Conservation (phyloP, 176 grass and related monocot genomes). For the Thinopyrum elongatum region DNA sequence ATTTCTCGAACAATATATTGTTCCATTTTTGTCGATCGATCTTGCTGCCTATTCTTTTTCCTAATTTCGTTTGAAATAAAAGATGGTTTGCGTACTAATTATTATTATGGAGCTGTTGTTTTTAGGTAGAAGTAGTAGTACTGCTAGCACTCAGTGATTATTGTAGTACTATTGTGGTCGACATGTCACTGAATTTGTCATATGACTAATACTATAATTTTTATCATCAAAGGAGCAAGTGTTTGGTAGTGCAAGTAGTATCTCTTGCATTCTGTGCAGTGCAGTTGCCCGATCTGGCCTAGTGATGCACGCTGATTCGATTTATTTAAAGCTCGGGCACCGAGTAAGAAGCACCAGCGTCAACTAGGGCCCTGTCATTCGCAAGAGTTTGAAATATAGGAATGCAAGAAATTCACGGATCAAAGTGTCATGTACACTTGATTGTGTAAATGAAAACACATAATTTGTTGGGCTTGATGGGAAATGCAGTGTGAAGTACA, state of each 20-base stretch:
- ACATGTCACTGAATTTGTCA: neutral
- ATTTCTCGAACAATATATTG: neutral
- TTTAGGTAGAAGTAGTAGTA: neutral
- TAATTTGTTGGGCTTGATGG: neutral
- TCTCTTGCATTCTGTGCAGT: neutral
- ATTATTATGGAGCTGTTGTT: neutral
- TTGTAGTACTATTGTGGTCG: no score
- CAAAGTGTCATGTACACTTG: no score
- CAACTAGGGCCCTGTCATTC: no score
- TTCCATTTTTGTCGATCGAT: conserved; percentile 21
- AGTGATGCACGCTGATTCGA: neutral
- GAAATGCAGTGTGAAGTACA: neutral
- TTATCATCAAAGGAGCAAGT: neutral
- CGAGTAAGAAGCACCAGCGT: no score
- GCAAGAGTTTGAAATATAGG: no score
- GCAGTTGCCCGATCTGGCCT: neutral
- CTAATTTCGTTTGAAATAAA: conserved; percentile 24
- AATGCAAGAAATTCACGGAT: neutral
- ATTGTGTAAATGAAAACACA: neutral
- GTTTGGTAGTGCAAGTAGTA: neutral
- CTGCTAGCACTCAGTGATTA: neutral
- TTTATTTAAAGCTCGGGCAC: neutral
- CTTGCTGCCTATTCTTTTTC: neutral
- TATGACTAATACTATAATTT: neutral
- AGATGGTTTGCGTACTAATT: neutral